These are phyloP conservation scores for Rhizopus arrhizus DNA, from an alignment of 371 early-diverging fungal genomes.

Conservation along the genomic window DNA sequence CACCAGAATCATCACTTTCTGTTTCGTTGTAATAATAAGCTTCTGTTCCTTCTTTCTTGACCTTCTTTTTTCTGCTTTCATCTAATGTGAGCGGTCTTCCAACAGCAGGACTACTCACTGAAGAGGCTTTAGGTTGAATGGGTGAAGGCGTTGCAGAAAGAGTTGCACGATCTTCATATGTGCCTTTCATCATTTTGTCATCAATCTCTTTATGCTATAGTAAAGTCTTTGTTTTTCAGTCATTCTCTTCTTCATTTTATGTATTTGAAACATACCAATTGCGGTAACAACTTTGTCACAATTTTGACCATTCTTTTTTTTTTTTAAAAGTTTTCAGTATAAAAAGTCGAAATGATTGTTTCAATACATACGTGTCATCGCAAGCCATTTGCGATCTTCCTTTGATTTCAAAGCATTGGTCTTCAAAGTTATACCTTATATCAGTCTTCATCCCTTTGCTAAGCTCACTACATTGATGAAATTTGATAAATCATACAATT, in stretches of 20 bases:
- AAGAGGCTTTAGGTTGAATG: constrained; percentile 2
- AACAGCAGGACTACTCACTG: background rate
- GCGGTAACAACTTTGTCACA: constrained; percentile 8
- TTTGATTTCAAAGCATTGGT: constrained; percentile 23
- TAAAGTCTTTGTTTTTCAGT: background rate
- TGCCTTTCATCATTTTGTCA: constrained; percentile 14
- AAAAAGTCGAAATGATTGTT: background rate
- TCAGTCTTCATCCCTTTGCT: constrained; percentile 17
- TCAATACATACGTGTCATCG: constrained; percentile 19
- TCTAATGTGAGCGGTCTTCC: constrained; percentile 19
- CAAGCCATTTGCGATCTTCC: constrained; percentile 25
- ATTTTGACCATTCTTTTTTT: background rate
- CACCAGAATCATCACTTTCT: constrained; percentile 26
- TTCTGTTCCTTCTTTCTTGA: background rate
- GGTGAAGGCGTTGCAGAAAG: background rate
- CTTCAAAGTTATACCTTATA: constrained; percentile 13
- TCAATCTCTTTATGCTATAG: constrained; percentile 10
- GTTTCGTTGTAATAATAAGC: constrained; percentile 20
- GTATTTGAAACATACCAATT: constrained; percentile 9
- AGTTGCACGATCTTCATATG: constrained; percentile 12
- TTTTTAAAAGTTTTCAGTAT: background rate
- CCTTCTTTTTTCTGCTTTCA: background rate
- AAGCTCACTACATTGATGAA: constrained; percentile 4
- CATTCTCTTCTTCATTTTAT: background rate
- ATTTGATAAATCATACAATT: background rate